Percentiles rank a stretch among this genome's conserved stretches.
Evolutionary conservation across 108 stramenopile species (phyloP).

Genomic region (Ochromonas danica): DNA sequence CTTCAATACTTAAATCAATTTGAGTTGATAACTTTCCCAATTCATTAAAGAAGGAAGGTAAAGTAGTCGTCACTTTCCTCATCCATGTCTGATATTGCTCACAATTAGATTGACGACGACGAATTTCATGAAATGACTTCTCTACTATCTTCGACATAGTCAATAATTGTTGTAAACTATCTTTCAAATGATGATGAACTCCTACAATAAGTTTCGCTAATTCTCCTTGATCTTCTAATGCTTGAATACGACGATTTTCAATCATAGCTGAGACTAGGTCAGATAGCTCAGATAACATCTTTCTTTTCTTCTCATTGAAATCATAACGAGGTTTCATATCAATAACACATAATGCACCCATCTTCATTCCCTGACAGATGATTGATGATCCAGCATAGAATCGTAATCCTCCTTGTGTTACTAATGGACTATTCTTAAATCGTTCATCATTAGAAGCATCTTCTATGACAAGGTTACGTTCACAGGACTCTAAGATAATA

Average conservation of each 20-base stretch:
- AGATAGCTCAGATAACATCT: not conserved
- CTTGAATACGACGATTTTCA: not conserved
- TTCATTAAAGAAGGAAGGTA: no score
- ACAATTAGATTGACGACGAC: no score
- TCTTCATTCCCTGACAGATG: not conserved
- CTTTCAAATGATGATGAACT: not conserved
- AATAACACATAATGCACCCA: not conserved
- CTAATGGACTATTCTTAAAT: not conserved
- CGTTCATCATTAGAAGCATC: not conserved
- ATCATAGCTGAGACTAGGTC: not conserved
- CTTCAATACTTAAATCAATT: no score
- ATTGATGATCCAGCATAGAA: not conserved
- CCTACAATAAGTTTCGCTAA: not conserved
- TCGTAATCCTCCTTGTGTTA: not conserved
- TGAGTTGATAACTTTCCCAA: no score
- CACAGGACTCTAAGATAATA: not conserved
- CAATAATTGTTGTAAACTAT: no score
- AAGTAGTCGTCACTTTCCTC: no score
- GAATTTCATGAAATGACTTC: no score
- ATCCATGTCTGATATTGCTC: no score
- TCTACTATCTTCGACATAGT: no score
- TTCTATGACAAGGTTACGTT: not conserved
- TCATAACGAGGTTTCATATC: not conserved
- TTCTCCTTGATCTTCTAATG: not conserved
- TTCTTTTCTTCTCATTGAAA: not conserved